Evolutionary conservation across 805 yeast genomes (phyloP), one percentile per base, ranked within the genome.

Genomic region (Candida peoriensis): DNA sequence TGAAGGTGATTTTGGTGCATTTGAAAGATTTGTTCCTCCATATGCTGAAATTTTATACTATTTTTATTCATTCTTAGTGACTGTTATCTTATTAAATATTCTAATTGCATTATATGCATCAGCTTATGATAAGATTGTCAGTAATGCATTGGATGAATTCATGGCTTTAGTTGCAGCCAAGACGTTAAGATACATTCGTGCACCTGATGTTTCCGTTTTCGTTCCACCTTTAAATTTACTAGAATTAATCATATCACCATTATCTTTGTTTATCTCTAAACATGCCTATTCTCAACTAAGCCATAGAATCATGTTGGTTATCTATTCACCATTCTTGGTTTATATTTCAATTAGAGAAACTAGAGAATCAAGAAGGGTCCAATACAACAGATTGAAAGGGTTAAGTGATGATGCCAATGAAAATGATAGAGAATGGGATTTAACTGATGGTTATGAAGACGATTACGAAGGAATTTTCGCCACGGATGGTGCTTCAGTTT

Each of bases 151-250:
- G 14, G 86, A 83, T 52, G 95, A 87, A 55, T 87, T 81, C 53
- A 72, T 86, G 65, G 94, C 94, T 0, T 69, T 85, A 35, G 83
- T 83, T 46, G 84, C 95, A 4, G 82, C 82, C 42, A 85, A 87
- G 64, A 85, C 94, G 1, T 68, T 87, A 47, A 70, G 89, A 42
- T 87, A 82, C 54, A 77, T 86, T 34, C 70, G 96, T 47, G 95
- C 95, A 0, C 96, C 96, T 0, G 96, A 87, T 61, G 80, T 77
- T 38, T 77, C 82, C 51, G 82, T 86, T 26, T 87, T 76, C 54
- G 88, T 85, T 18, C 90, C 96, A 5, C 96, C 96, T 5, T 69
- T 85, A 44, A 87, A 87, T 55, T 55, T 87, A 46, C 59, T 87
- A 35, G 96, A 87, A 57, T 32, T 80, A 2, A 30, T 74, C 7